phyloP scores from a whole-genome alignment of 495 filamentous ascomycete genomes.

The Xylaria sp. region DNA sequence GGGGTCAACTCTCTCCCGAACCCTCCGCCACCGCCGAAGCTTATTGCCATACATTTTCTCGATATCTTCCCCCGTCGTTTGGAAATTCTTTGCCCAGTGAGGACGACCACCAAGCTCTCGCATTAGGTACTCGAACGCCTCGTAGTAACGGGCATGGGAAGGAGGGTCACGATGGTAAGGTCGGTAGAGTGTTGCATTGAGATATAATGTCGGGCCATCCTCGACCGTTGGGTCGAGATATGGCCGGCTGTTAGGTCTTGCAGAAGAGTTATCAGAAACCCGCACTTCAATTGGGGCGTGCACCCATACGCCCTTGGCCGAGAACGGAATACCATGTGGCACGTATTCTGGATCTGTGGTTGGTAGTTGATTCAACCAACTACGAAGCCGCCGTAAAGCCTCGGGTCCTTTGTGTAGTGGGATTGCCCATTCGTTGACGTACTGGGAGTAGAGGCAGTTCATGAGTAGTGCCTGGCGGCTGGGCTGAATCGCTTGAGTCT shows the following conservation, averaged over 20 bases:
- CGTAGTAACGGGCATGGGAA: slow-evolving; percentile 78
- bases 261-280: slow-evolving; percentile 74
- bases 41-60: slow-evolving; percentile 57
- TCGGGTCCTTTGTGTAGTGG: slow-evolving; percentile 90
- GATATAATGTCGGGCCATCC: slow-evolving; percentile 82
- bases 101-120: slow-evolving; percentile 85
- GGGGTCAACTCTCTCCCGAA: slow-evolving; percentile 79
- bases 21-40: slow-evolving; percentile 68
- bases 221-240: slow-evolving; percentile 73
- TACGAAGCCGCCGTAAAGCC: slow-evolving; percentile 79
- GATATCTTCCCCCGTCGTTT: slow-evolving; percentile 63
- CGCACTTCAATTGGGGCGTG: slow-evolving; percentile 95
- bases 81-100: slow-evolving; percentile 98
- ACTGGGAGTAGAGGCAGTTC: slow-evolving; percentile 96
- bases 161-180: slow-evolving; percentile 85
- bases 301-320: slow-evolving; percentile 78
- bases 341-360: slow-evolving; percentile 59
- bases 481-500: slow-evolving; percentile 76
- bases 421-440: slow-evolving; percentile 97
- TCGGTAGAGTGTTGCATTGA: slow-evolving; percentile 95
- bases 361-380: slow-evolving; percentile 77
- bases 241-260: slow-evolving; percentile 61
- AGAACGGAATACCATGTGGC: slow-evolving; percentile 79
- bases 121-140: slow-evolving; percentile 97
- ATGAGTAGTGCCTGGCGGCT: slow-evolving; percentile 82